Percentiles rank a stretch among this genome's conserved stretches.
Evolutionary conservation across 169 alveolate species (phyloP).

Genomic region (Cyclospora cayetanensis): DNA sequence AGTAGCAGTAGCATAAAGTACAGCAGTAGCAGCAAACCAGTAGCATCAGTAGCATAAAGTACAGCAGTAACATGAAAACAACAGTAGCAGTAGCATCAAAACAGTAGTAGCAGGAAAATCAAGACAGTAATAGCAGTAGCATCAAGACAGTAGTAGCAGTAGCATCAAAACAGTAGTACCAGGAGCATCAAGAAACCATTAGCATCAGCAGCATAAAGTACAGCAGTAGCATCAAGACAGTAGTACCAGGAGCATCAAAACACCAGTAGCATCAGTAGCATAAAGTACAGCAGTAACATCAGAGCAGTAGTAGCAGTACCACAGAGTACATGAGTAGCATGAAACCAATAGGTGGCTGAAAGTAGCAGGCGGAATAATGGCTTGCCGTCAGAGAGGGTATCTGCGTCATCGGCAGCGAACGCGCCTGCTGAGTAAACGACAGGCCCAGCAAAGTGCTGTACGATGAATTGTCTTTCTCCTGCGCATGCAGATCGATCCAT

Average conservation of each 20-base stretch:
- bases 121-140: background rate
- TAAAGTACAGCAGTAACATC: background rate
- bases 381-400: slow-evolving; percentile 11
- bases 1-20: no score
- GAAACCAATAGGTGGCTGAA: background rate
- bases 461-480: background rate
- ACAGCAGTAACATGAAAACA: background rate
- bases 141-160: background rate
- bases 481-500: background rate
- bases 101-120: background rate
- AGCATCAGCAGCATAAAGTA: background rate
- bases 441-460: background rate
- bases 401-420: background rate
- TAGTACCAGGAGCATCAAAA: background rate
- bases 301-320: background rate
- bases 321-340: background rate
- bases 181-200: background rate
- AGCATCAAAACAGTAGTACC: background rate
- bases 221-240: background rate
- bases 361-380: background rate
- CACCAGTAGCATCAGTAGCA: slow-evolving; percentile 8
- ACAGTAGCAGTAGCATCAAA: background rate
- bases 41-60: no score
- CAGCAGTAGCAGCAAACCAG: background rate
- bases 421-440: background rate